These are phyloP conservation scores for Candida nitratophila DNA, from an alignment of 805 yeast genomes.

Conservation along the genomic window DNA sequence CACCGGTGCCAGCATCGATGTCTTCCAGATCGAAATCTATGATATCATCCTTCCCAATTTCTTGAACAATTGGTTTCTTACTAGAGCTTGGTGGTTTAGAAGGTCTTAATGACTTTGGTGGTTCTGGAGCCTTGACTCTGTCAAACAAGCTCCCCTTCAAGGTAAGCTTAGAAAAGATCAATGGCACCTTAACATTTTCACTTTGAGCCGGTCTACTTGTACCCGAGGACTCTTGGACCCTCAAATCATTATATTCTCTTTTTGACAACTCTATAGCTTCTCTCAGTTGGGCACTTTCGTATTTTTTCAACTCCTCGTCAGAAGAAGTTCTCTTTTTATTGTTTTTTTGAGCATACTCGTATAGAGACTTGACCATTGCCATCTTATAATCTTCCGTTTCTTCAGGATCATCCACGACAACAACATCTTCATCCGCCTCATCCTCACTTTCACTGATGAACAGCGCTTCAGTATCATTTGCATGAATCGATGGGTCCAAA, in stretches of 20 bases:
- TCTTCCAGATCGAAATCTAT: constrained; percentile 1
- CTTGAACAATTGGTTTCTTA: too few relatives aligned
- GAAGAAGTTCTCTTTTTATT: constrained; percentile 3
- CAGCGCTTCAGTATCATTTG: too few relatives aligned
- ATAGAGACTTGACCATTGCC: constrained; percentile 24
- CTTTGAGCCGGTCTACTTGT: too few relatives aligned
- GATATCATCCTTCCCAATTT: constrained; percentile 1
- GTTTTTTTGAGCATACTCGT: constrained; percentile 23
- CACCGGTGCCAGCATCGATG: neutral
- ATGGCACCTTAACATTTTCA: constrained; percentile 3
- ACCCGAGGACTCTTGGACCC: constrained; percentile 20
- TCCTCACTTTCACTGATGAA: constrained; percentile 1
- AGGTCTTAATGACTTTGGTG: neutral
- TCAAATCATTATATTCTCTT: constrained; percentile 28
- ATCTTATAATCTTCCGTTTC: constrained; percentile 11
- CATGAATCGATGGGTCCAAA: too few relatives aligned
- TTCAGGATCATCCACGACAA: neutral
- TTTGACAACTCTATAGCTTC: constrained; percentile 43
- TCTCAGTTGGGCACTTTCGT: constrained; percentile 26
- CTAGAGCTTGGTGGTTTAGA: too few relatives aligned
- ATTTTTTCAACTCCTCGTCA: constrained; percentile 9
- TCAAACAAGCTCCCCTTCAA: constrained; percentile 6
- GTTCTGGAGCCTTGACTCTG: constrained; percentile 1
- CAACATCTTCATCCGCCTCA: constrained; percentile 1
- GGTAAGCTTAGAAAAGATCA: constrained; percentile 14